These are phyloP conservation scores for Gynostemma pentaphyllum DNA, from an alignment of 306 rosid species.

Conservation along the genomic window DNA sequence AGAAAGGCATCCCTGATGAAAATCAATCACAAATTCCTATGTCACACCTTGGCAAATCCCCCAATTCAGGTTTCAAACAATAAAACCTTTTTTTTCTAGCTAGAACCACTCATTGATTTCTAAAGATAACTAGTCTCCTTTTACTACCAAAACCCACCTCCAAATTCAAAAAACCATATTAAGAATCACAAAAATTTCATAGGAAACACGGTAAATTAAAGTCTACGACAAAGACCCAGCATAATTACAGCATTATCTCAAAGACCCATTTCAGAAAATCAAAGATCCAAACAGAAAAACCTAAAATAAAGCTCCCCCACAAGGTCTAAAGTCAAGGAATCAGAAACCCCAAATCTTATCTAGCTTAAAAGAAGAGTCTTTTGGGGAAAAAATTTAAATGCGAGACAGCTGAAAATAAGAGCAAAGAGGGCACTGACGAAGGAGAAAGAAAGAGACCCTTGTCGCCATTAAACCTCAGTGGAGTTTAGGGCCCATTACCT, in stretches of 20 bases:
- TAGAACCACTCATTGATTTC: neutral
- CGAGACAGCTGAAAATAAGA: slow-evolving; percentile 11
- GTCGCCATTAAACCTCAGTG: slow-evolving; percentile 15
- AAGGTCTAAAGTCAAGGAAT: slow-evolving; percentile 8
- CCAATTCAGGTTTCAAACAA: neutral
- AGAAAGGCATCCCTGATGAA: slow-evolving; percentile 6
- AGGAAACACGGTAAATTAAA: slow-evolving; percentile 1
- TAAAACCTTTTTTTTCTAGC: neutral
- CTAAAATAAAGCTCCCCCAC: slow-evolving; percentile 3
- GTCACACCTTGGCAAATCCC: slow-evolving; percentile 3
- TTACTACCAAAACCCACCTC: slow-evolving; percentile 8
- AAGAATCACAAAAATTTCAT: neutral
- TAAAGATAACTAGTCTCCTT: neutral
- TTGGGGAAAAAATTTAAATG: slow-evolving; percentile 6
- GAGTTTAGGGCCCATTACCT: slow-evolving; percentile 14
- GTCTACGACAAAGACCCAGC: neutral
- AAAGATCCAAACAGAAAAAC: slow-evolving; percentile 4
- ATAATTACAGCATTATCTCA: slow-evolving; percentile 4
- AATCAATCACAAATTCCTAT: neutral
- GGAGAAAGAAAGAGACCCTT: slow-evolving; percentile 4
- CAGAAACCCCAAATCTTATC: slow-evolving; percentile 9
- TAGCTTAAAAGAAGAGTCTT: neutral
- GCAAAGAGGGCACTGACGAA: neutral
- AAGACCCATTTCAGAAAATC: slow-evolving; percentile 13
- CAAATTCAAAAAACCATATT: slow-evolving; percentile 5